Percentiles rank a stretch among this genome's conserved stretches.
phyloP scores from a whole-genome alignment of 2,329 filamentous ascomycete genomes.

The Trichoderma guizhouense region DNA sequence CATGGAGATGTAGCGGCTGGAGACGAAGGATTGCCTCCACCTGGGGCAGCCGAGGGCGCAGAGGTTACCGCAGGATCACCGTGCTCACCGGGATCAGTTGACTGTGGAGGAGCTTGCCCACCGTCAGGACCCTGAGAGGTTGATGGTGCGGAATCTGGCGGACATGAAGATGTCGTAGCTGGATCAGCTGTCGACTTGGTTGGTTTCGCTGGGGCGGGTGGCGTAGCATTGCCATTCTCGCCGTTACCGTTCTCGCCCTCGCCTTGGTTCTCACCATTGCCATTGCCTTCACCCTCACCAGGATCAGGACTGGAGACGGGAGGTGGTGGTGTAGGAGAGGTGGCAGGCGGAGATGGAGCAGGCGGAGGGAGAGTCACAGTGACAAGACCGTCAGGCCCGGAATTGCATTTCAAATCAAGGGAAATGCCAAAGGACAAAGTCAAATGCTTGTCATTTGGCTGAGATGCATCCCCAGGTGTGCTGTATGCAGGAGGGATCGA shows the following conservation, averaged over 20 bases:
- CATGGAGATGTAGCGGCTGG: neutral
- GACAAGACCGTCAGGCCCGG: slow-evolving; percentile 33
- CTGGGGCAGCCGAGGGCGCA: neutral
- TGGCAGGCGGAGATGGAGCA: neutral
- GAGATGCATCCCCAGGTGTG: neutral
- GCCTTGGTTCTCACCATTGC: neutral
- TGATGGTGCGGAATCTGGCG: neutral
- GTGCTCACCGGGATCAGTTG: neutral
- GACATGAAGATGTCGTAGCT: neutral
- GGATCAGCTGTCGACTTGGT: neutral
- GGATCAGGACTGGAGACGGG: neutral
- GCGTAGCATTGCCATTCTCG: neutral
- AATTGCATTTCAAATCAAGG: slow-evolving; percentile 28
- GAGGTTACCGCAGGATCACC: neutral
- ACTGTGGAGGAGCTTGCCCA: neutral
- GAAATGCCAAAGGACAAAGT: slow-evolving; percentile 25
- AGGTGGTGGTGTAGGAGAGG: neutral
- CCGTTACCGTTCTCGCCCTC: neutral
- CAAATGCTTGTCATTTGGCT: neutral
- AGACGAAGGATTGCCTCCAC: neutral
- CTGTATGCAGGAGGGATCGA: slow-evolving; percentile 3
- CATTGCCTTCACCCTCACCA: neutral
- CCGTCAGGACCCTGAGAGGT: neutral
- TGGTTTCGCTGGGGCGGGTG: neutral
- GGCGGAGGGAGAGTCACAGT: slow-evolving; percentile 18